Base-by-base conservation (phyloP, 768 basidiomycete genomes). In the Pisolithus albus region DNA sequence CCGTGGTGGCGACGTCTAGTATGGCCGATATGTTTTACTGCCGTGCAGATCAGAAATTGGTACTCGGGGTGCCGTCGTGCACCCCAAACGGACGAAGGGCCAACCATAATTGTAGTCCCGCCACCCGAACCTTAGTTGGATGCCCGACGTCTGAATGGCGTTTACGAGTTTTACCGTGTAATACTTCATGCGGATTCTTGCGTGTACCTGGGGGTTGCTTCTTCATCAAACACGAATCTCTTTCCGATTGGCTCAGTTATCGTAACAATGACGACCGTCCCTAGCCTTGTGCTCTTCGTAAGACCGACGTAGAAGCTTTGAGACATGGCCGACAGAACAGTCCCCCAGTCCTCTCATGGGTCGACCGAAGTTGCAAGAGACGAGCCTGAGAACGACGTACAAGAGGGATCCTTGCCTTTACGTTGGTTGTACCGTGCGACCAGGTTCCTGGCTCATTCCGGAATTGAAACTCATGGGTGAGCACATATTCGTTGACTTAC, bases 391-490 rank as follows among this genome's bases (percentile, higher is more conserved):
- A 51, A 10, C 10, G 5, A 43, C 34, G 5, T 5, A 15, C 41
- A 5, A 30, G 13, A 8, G 5, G 24, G n/a, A 16, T 16, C 23
- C 16, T 32, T 52, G 6, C 52, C 55, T 18, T 36, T 56, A 5
- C 52, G 52, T 24, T 60, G 54, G 32, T 40, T 69, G 32, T 40
- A 52, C 49, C 61, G 61, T 10, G 15, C 61, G 21, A 67, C 70
- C 3, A 45, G 51, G 18, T 49, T 71, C 9, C 59, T 75, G 38
- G 53, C 60, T 39, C 66, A 59, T 43, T 68, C 67, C 55, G 72
- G 71, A 3, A 60, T 75, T 9, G 73, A 75, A 58, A 75, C 72
- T 2, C 71, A 72, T 28, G 73, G 73, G 73, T 72, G 26, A 51
- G 66, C 57, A 2, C 13, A 34, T 23, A 41, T 19, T 26, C 26